Base-by-base conservation (phyloP, 2,329 filamentous ascomycete genomes). In the Decorospora gaudefroyi region DNA sequence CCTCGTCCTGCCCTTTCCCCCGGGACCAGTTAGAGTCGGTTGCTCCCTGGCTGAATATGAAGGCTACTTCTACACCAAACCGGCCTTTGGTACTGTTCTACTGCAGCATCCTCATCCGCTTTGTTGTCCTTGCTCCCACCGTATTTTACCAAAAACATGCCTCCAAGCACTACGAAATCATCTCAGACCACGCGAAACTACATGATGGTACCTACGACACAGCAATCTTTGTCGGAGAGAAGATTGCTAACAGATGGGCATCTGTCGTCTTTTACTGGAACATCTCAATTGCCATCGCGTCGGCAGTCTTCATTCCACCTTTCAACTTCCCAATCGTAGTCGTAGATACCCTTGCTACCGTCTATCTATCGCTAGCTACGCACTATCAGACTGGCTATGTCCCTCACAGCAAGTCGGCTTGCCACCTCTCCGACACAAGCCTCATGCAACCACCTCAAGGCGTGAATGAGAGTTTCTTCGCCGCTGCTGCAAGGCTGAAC, bases 401-500 rank as follows among this genome's bases (percentile, higher is more conserved):
- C 15, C 51, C 55, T 8, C 46, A 44, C 11, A 34, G 10, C 3
- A 32, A 23, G 8, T n/a, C 13, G 2, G 22, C 17, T 6, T 57
- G 54, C 27, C 11, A 22, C 9, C 27, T 30, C 15, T 21, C 40
- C 6, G 30, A 21, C 4, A 19, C 15, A 5, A 27, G 48, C 13
- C 16, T 26, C 10, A 30, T 31, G 36, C 23, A 42, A 10, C 36
- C 34, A 22, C 52, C 50, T 18, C 5, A 32, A 9, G 59, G 61
- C 2, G 42, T 42, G 12, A 61, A 62, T 31, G 61, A 65, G 33
- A 64, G 59, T 43, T 66, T 66, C 37, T 66, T 65, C 23, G 50
- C 57, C 12, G 53, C 53, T 9, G 49, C 55, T 4, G 61, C 52
- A 11, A 45, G 59, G 23, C 50, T 64, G 1, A 64, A 66, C 27